These are phyloP conservation scores for Cardamine resedifolia DNA, from an alignment of 345 rosid genomes.

Conservation along the genomic window DNA sequence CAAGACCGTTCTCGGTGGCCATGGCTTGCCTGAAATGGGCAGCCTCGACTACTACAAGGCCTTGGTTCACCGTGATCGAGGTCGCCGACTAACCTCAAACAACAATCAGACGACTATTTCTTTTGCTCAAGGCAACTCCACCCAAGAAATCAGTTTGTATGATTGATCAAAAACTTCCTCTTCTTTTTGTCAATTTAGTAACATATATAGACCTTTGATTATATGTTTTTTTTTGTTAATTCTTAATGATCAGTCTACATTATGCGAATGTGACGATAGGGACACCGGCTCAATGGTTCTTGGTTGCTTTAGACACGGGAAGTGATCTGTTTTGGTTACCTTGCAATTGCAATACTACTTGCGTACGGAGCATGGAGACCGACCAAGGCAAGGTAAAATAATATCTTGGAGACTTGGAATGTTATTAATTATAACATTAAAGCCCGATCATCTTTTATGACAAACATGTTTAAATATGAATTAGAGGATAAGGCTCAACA, in stretches of 20 bases:
- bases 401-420: not conserved
- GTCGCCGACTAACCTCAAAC: conserved; percentile 58
- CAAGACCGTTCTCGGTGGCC: conserved; percentile 55
- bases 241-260: conserved; percentile 59
- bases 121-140: conserved; percentile 65
- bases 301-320: conserved; percentile 96
- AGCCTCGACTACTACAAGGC: conserved; percentile 56
- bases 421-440: not conserved
- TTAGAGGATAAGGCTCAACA: conserved; percentile 52
- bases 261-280: conserved; percentile 87
- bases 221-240: not conserved
- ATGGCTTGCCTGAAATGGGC: conserved; percentile 74
- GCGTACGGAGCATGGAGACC: conserved; percentile 45
- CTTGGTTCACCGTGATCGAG: conserved; percentile 72
- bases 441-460: not conserved
- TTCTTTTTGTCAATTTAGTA: not conserved
- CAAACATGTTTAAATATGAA: conserved; percentile 3
- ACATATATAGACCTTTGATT: not conserved
- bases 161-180: conserved; percentile 15
- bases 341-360: conserved; percentile 63
- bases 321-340: conserved; percentile 94
- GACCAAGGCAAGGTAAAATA: conserved; percentile 48
- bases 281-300: conserved; percentile 65
- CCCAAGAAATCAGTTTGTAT: conserved; percentile 51
- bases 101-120: conserved; percentile 54